Evolutionary conservation across 2,329 filamentous ascomycete genomes (phyloP).

Genomic region (Botrytis hyacinthi): DNA sequence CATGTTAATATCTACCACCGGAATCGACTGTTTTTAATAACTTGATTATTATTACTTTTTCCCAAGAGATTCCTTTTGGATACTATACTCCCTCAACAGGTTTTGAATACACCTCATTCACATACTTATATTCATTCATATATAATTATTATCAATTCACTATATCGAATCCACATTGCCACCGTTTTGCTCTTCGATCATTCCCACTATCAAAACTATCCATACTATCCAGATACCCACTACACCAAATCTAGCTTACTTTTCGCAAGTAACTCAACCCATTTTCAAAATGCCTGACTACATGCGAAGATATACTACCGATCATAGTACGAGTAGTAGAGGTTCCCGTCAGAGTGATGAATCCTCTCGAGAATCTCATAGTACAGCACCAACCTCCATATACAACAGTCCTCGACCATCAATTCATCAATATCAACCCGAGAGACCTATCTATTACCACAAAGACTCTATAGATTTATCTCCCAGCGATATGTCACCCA

Average conservation of each 20-base stretch:
- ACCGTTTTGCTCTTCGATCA: neutral
- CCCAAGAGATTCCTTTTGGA: slow-evolving; percentile 17
- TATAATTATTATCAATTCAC: slow-evolving; percentile 4
- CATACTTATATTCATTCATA: neutral
- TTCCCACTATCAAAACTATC: neutral
- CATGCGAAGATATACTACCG: slow-evolving; percentile 32
- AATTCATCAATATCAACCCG: slow-evolving; percentile 26
- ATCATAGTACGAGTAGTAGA: slow-evolving; percentile 40
- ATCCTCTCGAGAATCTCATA: slow-evolving; percentile 45
- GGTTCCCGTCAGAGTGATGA: slow-evolving; percentile 46
- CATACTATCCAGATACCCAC: neutral
- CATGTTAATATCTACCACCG: slow-evolving; percentile 28
- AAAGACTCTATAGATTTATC: slow-evolving; percentile 9
- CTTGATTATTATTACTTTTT: slow-evolving; percentile 19
- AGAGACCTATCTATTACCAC: slow-evolving; percentile 24
- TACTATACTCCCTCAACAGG: slow-evolving; percentile 1
- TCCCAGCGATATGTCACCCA: slow-evolving; percentile 30
- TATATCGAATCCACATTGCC: neutral
- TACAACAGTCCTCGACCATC: slow-evolving; percentile 42
- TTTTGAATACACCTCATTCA: slow-evolving; percentile 10
- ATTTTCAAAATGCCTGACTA: slow-evolving; percentile 31
- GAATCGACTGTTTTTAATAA: slow-evolving; percentile 21
- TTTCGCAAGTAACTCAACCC: neutral
- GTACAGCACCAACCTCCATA: slow-evolving; percentile 49
- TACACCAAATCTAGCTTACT: slow-evolving; percentile 4